Percentiles rank a stretch among this genome's conserved stretches.
Evolutionary conservation across 331 rosid species (phyloP).

Genomic region (Arachis monticola): DNA sequence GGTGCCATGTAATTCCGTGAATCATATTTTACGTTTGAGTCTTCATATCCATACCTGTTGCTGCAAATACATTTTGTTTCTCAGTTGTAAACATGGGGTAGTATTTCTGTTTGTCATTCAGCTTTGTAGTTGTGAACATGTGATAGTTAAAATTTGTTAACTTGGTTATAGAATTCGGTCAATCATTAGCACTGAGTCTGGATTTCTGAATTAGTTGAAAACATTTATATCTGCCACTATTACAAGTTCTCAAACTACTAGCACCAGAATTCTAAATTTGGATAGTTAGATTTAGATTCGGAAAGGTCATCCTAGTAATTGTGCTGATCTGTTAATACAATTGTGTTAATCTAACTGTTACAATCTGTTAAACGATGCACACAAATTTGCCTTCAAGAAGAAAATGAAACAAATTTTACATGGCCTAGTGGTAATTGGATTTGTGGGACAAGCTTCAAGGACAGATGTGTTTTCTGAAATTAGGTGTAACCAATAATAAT

Average conservation of each 20-base stretch:
- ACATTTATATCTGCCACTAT: background rate
- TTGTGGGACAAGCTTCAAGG: background rate
- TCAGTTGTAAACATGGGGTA: background rate
- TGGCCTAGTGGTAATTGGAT: background rate
- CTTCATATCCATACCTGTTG: conserved; percentile 1
- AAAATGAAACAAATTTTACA: too few relatives aligned
- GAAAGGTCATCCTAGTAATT: conserved; percentile 11
- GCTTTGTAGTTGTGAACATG: background rate
- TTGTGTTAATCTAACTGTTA: background rate
- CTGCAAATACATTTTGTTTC: conserved; percentile 35
- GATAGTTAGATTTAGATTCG: background rate
- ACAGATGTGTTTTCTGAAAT: background rate
- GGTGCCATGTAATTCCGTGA: conserved; percentile 52
- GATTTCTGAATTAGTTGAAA: conserved; percentile 15
- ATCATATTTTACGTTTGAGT: conserved; percentile 45
- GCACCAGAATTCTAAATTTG: conserved; percentile 2
- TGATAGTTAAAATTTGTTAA: conserved; percentile 23
- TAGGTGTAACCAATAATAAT: too few relatives aligned
- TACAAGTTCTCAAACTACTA: conserved; percentile 1
- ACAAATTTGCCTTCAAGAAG: background rate
- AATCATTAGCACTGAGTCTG: background rate
- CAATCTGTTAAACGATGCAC: too few relatives aligned
- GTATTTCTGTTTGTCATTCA: conserved; percentile 5
- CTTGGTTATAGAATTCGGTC: conserved; percentile 12
- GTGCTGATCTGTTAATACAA: background rate